Evolutionary conservation across 2,329 filamentous ascomycete genomes (phyloP).

Genomic region (Cadophora luteo-olivacea): DNA sequence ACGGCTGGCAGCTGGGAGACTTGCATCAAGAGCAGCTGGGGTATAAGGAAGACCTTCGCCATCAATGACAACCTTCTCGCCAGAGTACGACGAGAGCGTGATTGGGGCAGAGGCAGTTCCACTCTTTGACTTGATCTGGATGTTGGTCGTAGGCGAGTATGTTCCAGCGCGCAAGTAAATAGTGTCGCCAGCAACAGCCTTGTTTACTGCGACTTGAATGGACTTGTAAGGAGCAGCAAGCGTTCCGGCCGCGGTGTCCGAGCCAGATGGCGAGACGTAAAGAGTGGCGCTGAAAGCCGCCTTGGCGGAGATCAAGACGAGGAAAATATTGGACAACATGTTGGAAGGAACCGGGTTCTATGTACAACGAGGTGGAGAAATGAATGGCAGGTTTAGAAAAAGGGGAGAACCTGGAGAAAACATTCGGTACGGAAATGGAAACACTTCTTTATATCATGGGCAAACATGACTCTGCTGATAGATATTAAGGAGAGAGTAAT

Average conservation of each 20-base stretch:
- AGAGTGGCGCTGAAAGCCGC: conserved; percentile 33
- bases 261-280: conserved; percentile 54
- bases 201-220: conserved; percentile 54
- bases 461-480: conserved; percentile 1
- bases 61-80: conserved; percentile 54
- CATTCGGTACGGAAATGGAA: background rate
- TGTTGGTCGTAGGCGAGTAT: conserved; percentile 54
- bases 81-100: conserved; percentile 50
- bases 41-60: conserved; percentile 51
- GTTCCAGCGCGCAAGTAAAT: conserved; percentile 53
- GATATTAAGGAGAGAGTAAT: conserved; percentile 8
- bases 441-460: conserved; percentile 6
- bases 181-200: conserved; percentile 53
- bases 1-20: conserved; percentile 50
- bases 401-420: background rate
- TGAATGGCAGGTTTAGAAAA: background rate
- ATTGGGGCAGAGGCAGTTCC: conserved; percentile 50
- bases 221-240: conserved; percentile 51
- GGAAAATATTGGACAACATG: conserved; percentile 16
- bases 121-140: conserved; percentile 52
- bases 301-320: conserved; percentile 13
- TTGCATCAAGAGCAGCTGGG: conserved; percentile 49
- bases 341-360: background rate
- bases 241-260: conserved; percentile 47
- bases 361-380: background rate